These are phyloP conservation scores for Podosphaera fusca DNA, from an alignment of 2,329 filamentous ascomycete genomes.

Conservation along the genomic window DNA sequence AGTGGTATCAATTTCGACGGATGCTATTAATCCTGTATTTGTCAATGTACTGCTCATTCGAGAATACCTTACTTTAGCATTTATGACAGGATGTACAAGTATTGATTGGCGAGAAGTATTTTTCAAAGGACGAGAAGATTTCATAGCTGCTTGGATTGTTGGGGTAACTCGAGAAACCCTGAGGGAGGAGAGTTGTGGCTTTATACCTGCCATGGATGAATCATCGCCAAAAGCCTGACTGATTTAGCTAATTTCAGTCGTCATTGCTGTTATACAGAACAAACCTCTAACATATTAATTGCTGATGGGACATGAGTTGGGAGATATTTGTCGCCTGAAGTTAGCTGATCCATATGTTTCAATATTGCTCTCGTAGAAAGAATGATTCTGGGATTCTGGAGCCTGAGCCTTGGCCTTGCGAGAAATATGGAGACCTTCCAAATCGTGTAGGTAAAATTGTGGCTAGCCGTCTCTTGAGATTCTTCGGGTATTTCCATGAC, in stretches of 20 bases:
- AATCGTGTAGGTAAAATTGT: conserved; percentile 26
- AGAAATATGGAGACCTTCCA: conserved; percentile 40
- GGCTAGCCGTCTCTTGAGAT: conserved; percentile 10
- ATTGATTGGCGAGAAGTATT: conserved; percentile 39
- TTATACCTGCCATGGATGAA: conserved; percentile 31
- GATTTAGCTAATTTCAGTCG: background rate
- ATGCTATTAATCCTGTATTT: conserved; percentile 39
- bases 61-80: conserved; percentile 51
- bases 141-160: conserved; percentile 33
- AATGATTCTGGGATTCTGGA: conserved; percentile 41
- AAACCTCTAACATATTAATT: conserved; percentile 46
- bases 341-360: conserved; percentile 25
- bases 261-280: background rate
- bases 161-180: conserved; percentile 55
- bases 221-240: conserved; percentile 37
- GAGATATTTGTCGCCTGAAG: conserved; percentile 37
- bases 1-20: conserved; percentile 53
- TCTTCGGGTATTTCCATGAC: conserved; percentile 22
- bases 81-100: conserved; percentile 43
- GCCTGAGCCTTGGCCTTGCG: conserved; percentile 34
- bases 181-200: conserved; percentile 47
- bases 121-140: conserved; percentile 38
- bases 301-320: conserved; percentile 44
- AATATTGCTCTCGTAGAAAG: conserved; percentile 40
- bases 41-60: conserved; percentile 32